Percentiles rank a stretch among this genome's conserved stretches.
phyloP scores from a whole-genome alignment of 169 alveolate genomes.

The Nephromyces sp. region DNA sequence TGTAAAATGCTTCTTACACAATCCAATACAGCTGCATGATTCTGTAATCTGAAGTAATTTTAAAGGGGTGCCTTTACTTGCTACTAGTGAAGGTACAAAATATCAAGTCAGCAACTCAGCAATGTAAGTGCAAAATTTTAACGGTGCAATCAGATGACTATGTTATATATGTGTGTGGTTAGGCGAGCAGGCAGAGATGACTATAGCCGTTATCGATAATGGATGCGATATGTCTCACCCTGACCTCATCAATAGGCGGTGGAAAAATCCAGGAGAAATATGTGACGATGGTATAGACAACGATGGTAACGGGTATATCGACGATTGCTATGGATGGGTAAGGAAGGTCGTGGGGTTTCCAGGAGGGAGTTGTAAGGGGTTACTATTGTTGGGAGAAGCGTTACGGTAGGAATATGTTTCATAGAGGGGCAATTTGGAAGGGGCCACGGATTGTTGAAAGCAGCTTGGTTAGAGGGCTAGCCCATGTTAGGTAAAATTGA shows the following conservation, averaged over 20 bases:
- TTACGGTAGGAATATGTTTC: neutral
- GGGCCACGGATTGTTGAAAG: neutral
- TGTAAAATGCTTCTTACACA: too few relatives aligned
- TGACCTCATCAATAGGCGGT: conserved; percentile 34
- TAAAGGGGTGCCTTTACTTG: too few relatives aligned
- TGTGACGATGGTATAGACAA: conserved; percentile 49
- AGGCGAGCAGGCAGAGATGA: too few relatives aligned
- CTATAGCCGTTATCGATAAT: conserved; percentile 53
- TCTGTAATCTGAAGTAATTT: too few relatives aligned
- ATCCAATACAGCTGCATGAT: too few relatives aligned
- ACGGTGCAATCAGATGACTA: too few relatives aligned
- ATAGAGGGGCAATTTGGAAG: neutral
- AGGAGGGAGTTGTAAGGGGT: neutral
- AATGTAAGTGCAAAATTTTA: too few relatives aligned
- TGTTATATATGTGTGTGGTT: too few relatives aligned
- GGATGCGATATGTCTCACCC: conserved; percentile 51
- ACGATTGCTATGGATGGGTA: conserved; percentile 51
- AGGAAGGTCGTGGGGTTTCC: neutral
- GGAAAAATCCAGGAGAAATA: conserved; percentile 49
- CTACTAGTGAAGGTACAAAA: too few relatives aligned
- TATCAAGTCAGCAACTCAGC: too few relatives aligned
- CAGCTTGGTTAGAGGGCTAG: neutral
- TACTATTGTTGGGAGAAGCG: neutral
- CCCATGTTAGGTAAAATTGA: neutral
- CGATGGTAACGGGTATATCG: conserved; percentile 51